Evolutionary conservation across 345 rosid genomes (phyloP), one percentile per base, ranked within the genome.

Genomic region (Boechera divaricarpa): DNA sequence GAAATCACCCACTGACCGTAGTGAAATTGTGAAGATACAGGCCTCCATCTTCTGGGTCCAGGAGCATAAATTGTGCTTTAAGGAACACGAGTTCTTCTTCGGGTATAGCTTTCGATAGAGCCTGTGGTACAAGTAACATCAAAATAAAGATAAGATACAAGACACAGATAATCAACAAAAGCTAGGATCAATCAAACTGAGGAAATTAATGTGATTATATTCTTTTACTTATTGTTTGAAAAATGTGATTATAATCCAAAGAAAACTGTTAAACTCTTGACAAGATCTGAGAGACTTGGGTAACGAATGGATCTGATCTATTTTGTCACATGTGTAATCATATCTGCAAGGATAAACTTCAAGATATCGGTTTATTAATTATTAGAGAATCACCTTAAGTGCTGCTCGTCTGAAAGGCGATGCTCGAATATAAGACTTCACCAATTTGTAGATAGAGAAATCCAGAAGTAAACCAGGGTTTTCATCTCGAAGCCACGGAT

Each of bases 371-470:
- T 35, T 47, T 5, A 28, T 28, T 28, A 28, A 29, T 26, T 31
- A 72, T n/a, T 13, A 81, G 31, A 67, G 10, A 70, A 56, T 55
- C 77, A 94, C 98, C 98, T 86, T 93, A 44, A 91, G 82, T 53
- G 99, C 98, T 69, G 96, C 94, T 76, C 85, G 85, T 78, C 85
- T 91, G 57, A 91, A 84, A 66, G 98, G 93, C 7, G 97, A 80
- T 35, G 93, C 93, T 69, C 83, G 92, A n/a, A 93, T 65, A 76
- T 93, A 96, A 69, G 83, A 81, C 82, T 85, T 93, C 15, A 95
- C 93, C 80, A 87, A 80, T 84, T 93, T 93, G 81, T 86, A 93
- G 71, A 96, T 84, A 18, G 88, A 74, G 76, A 93, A 83, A 82
- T 96, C 99, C 47, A 96, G 77, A 63, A 93, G 96, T 63, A 90